These are phyloP conservation scores for Fusarium concolor DNA, from an alignment of 2,329 filamentous ascomycete genomes.

Conservation along the genomic window DNA sequence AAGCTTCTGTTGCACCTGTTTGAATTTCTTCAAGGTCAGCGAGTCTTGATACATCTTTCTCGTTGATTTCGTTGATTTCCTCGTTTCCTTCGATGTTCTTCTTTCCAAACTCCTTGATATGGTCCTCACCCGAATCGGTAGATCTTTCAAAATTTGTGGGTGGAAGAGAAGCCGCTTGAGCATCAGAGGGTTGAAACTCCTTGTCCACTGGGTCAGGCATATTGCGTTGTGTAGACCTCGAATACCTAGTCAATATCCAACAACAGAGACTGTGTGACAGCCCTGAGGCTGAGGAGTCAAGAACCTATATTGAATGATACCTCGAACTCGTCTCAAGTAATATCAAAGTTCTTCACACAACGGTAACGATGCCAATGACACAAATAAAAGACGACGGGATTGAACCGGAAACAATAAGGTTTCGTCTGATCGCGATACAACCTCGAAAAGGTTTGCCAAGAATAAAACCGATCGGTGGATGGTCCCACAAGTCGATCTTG, in stretches of 20 bases:
- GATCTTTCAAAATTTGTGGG: slow-evolving; percentile 37
- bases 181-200: slow-evolving; percentile 47
- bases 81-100: slow-evolving; percentile 28
- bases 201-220: slow-evolving; percentile 48
- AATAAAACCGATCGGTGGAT: slow-evolving; percentile 5
- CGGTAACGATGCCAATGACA: slow-evolving; percentile 3
- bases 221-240: slow-evolving; percentile 5
- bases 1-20: slow-evolving; percentile 68
- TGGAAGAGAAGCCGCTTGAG: slow-evolving; percentile 46
- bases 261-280: neutral
- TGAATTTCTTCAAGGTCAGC: slow-evolving; percentile 51
- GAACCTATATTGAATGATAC: neutral
- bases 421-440: slow-evolving; percentile 20
- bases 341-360: neutral
- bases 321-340: neutral
- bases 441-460: slow-evolving; percentile 16
- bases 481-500: slow-evolving; percentile 17
- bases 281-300: neutral
- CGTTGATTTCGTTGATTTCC: neutral
- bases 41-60: slow-evolving; percentile 23
- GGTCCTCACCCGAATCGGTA: slow-evolving; percentile 36
- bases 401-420: slow-evolving; percentile 20
- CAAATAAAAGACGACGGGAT: slow-evolving; percentile 9
- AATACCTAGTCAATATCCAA: neutral
- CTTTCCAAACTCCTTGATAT: slow-evolving; percentile 28